Conservation (phyloP, 345 rosid genomes). For the Ricinus communis region DNA sequence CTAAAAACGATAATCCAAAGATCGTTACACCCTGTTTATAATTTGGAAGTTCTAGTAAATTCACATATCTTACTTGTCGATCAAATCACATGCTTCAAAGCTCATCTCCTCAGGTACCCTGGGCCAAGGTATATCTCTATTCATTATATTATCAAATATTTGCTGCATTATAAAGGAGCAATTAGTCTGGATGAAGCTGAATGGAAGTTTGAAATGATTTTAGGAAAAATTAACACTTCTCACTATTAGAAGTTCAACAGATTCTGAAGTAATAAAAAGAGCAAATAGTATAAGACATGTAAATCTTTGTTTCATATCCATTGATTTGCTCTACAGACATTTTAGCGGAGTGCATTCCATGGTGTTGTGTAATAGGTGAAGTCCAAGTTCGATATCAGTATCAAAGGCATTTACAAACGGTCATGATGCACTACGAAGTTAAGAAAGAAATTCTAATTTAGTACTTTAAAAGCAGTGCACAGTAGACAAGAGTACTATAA, state of each 20-base stretch:
- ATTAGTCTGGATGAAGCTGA: slow-evolving; percentile 12
- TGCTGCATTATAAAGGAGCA: slow-evolving; percentile 48
- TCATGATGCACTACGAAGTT: background rate
- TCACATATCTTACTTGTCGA: slow-evolving; percentile 68
- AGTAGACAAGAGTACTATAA: background rate
- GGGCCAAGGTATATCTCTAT: slow-evolving; percentile 92
- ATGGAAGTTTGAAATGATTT: slow-evolving; percentile 2
- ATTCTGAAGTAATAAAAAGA: background rate
- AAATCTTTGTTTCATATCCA: slow-evolving; percentile 1
- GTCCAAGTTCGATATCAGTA: background rate
- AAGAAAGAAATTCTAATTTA: background rate
- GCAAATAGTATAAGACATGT: background rate
- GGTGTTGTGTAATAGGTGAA: background rate
- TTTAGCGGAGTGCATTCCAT: background rate
- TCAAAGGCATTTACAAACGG: background rate
- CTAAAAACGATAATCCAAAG: background rate
- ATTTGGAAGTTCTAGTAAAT: background rate
- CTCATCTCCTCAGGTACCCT: slow-evolving; percentile 77
- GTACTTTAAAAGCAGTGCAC: background rate
- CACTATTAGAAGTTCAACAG: background rate
- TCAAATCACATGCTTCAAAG: slow-evolving; percentile 71
- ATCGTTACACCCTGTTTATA: background rate
- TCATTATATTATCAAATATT: slow-evolving; percentile 90
- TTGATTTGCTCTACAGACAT: background rate
- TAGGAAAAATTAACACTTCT: background rate